Conservation (phyloP, 371 early-diverging fungal species). For the Mucor velutinosus region DNA sequence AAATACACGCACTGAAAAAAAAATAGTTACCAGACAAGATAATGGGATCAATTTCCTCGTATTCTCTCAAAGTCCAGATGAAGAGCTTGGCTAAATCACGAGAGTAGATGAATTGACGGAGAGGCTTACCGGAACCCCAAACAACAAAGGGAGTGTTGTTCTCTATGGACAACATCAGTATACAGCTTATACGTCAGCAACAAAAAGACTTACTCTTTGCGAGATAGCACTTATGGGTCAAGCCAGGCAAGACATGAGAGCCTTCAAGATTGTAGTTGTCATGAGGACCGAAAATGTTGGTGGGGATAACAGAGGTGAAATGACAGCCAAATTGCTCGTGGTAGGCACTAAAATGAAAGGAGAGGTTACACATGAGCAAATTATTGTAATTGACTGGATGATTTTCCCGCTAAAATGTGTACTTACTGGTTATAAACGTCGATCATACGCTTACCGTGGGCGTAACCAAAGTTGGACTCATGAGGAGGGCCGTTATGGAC, state of each 20-base stretch:
- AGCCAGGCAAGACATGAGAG: constrained; percentile 85
- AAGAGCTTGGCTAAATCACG: constrained; percentile 84
- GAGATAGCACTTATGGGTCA: constrained; percentile 86
- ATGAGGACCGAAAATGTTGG: constrained; percentile 86
- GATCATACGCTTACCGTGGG: constrained; percentile 86
- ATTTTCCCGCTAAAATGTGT: neutral
- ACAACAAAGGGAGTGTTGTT: constrained; percentile 77
- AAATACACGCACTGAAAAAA: neutral
- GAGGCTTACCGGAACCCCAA: constrained; percentile 80
- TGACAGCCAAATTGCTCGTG: constrained; percentile 81
- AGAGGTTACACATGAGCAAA: constrained; percentile 1
- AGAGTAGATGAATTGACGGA: constrained; percentile 88
- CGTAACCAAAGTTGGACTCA: constrained; percentile 88
- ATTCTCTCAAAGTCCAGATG: constrained; percentile 83
- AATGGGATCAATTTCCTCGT: constrained; percentile 79
- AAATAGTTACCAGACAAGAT: constrained; percentile 83
- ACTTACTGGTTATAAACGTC: constrained; percentile 83
- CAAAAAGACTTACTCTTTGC: constrained; percentile 60
- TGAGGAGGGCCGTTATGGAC: constrained; percentile 89
- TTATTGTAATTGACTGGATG: neutral
- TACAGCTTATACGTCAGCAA: neutral
- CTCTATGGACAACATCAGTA: constrained; percentile 38
- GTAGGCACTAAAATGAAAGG: constrained; percentile 60
- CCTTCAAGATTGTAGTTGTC: constrained; percentile 85
- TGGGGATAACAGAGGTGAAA: constrained; percentile 86